Conservation (phyloP, 371 early-diverging fungal genomes). For the Mortierella sp. region DNA sequence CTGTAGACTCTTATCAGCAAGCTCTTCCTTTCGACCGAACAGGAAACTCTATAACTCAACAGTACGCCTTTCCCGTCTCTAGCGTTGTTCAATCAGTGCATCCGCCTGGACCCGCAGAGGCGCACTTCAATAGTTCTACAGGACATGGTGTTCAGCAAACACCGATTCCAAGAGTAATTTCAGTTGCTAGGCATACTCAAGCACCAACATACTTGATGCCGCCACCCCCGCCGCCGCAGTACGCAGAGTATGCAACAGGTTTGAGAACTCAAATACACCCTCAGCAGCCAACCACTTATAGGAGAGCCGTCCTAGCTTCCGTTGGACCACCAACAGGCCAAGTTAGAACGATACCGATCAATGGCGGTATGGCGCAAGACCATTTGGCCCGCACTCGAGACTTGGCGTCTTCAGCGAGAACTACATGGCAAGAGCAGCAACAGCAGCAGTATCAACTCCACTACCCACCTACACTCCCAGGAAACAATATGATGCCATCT, state of each 20-base stretch:
- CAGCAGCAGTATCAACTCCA: slow-evolving; percentile 17
- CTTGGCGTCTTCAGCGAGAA: slow-evolving; percentile 10
- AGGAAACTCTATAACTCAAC: neutral
- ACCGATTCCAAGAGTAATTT: neutral
- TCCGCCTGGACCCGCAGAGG: neutral
- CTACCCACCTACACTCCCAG: neutral
- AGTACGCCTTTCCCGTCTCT: neutral
- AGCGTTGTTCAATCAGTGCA: neutral
- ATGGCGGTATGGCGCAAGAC: neutral
- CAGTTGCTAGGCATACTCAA: neutral
- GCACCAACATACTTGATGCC: slow-evolving; percentile 7
- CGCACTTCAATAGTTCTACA: neutral
- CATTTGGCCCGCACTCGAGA: slow-evolving; percentile 9
- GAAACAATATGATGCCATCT: neutral
- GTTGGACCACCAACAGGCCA: slow-evolving; percentile 8
- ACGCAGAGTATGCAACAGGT: neutral
- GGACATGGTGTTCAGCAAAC: slow-evolving; percentile 5
- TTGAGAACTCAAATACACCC: neutral
- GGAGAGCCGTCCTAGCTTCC: slow-evolving; percentile 1
- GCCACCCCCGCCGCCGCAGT: neutral
- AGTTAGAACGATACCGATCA: neutral
- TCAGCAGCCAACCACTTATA: neutral
- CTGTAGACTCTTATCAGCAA: neutral
- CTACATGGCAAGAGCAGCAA: slow-evolving; percentile 37
- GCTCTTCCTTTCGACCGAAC: neutral